Conservation (phyloP, 73 alveolate genomes). For the Paramecium caudatum region DNA sequence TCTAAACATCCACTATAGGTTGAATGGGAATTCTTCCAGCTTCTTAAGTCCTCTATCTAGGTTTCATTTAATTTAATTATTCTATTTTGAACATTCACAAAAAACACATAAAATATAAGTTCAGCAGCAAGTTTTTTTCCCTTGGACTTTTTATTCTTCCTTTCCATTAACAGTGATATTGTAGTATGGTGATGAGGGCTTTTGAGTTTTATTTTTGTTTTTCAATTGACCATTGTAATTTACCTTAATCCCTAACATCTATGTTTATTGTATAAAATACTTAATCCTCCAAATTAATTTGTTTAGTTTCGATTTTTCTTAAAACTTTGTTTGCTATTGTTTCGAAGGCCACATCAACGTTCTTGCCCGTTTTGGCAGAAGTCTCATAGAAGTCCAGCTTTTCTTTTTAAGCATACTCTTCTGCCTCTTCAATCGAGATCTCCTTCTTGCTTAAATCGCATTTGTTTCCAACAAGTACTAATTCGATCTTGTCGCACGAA, state of each 20-base stretch:
- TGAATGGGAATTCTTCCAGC: background rate
- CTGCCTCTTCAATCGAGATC: constrained; percentile 86
- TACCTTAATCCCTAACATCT: constrained; percentile 46
- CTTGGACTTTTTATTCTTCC: background rate
- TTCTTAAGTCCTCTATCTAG: background rate
- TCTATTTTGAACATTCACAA: constrained; percentile 31
- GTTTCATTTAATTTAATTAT: constrained; percentile 27
- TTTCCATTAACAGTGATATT: constrained; percentile 29
- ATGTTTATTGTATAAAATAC: background rate
- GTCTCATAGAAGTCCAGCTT: constrained; percentile 84
- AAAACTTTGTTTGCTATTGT: constrained; percentile 22
- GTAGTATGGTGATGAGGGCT: background rate
- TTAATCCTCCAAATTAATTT: constrained; percentile 57
- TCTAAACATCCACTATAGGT: background rate
- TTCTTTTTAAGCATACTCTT: constrained; percentile 82
- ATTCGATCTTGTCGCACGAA: constrained; percentile 79
- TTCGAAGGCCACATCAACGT: constrained; percentile 81
- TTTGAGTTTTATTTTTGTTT: background rate
- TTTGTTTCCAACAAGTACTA: constrained; percentile 88
- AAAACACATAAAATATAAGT: background rate
- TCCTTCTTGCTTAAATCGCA: constrained; percentile 81
- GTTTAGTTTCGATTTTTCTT: constrained; percentile 47
- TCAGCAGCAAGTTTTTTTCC: constrained; percentile 3
- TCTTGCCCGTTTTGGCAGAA: constrained; percentile 86
- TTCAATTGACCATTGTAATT: background rate